phyloP scores from a whole-genome alignment of 169 alveolate genomes.

The Neospora caninum region DNA sequence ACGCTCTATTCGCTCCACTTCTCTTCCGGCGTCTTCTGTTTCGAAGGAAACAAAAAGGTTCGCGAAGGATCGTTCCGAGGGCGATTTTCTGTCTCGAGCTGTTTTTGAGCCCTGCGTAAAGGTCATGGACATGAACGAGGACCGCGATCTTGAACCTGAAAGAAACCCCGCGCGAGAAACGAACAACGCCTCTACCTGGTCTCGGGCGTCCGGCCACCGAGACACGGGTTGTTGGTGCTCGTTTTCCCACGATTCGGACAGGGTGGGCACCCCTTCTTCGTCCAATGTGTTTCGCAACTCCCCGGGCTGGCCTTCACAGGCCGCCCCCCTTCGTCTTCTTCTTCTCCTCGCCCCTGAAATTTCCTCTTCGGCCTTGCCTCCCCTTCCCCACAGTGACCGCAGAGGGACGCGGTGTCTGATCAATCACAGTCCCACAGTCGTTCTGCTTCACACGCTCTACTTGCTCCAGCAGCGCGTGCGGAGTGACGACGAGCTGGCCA shows the following conservation, averaged over 20 bases:
- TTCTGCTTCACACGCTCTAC: neutral
- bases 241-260: neutral
- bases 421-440: neutral
- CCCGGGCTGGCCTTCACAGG: neutral
- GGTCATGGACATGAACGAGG: neutral
- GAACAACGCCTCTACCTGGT: neutral
- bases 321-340: neutral
- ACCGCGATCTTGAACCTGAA: neutral
- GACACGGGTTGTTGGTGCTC: neutral
- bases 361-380: neutral
- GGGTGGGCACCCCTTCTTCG: neutral
- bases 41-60: neutral
- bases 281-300: neutral
- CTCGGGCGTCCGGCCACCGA: neutral
- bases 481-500: neutral
- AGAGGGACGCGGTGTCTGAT: neutral
- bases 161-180: neutral
- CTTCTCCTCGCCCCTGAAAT: neutral
- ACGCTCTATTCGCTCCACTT: neutral
- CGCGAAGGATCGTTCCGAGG: neutral
- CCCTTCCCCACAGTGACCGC: conserved; percentile 5
- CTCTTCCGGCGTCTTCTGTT: neutral
- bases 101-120: neutral
- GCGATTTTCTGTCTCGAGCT: neutral
- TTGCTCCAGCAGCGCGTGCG: neutral